These are phyloP conservation scores for Xylariaceae sp. DNA, from an alignment of 2,329 filamentous ascomycete genomes.

Conservation along the genomic window DNA sequence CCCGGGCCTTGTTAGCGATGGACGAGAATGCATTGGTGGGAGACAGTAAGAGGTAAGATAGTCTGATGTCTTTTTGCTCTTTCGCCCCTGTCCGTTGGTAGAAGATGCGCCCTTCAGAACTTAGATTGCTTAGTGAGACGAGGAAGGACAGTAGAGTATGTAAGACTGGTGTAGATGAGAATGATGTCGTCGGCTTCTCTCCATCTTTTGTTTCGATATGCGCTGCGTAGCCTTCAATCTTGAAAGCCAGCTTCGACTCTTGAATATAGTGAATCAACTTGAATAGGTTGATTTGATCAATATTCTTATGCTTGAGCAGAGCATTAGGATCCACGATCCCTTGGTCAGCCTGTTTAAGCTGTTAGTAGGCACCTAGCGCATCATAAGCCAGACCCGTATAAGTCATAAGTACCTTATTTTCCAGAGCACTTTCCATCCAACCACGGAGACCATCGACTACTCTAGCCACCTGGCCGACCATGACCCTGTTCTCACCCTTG, in stretches of 20 bases:
- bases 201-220: slow-evolving; percentile 47
- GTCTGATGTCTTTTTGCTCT: slow-evolving; percentile 43
- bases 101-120: slow-evolving; percentile 62
- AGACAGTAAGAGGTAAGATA: slow-evolving; percentile 86
- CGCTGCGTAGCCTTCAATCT: slow-evolving; percentile 82
- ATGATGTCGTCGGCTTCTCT: slow-evolving; percentile 19
- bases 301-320: slow-evolving; percentile 75
- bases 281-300: slow-evolving; percentile 92
- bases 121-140: slow-evolving; percentile 78
- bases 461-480: slow-evolving; percentile 80
- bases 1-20: slow-evolving; percentile 75
- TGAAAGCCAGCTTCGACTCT: slow-evolving; percentile 86
- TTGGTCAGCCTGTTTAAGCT: slow-evolving; percentile 41
- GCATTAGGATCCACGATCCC: slow-evolving; percentile 65
- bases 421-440: slow-evolving; percentile 56
- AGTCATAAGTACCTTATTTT: slow-evolving; percentile 44
- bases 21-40: slow-evolving; percentile 88
- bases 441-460: slow-evolving; percentile 72
- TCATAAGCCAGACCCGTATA: too few species aligned
- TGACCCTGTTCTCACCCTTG: slow-evolving; percentile 86
- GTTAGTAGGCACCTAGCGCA: too few species aligned
- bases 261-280: slow-evolving; percentile 84
- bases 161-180: slow-evolving; percentile 47
- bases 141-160: slow-evolving; percentile 60
- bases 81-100: slow-evolving; percentile 43